phyloP scores from a whole-genome alignment of 2,329 filamentous ascomycete species.

The Ascochyta clinopodiicola region DNA sequence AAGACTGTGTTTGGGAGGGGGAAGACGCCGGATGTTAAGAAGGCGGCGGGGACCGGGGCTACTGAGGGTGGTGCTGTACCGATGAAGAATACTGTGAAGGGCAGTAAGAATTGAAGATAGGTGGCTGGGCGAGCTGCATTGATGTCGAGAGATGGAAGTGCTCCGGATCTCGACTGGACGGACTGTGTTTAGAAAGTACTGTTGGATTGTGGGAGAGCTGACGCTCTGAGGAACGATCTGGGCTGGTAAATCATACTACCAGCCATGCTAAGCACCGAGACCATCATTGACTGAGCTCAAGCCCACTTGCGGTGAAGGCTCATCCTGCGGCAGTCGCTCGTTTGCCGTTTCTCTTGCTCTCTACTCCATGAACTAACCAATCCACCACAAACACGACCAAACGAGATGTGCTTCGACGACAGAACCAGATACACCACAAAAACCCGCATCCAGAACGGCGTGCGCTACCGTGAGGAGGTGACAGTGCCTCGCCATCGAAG shows the following conservation, averaged over 20 bases:
- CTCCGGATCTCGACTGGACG: slow-evolving; percentile 4
- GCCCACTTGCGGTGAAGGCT: not conserved
- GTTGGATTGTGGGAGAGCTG: not conserved
- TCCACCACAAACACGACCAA: not conserved
- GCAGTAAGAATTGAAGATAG: not conserved
- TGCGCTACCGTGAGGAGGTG: slow-evolving; percentile 17
- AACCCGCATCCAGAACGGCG: slow-evolving; percentile 22
- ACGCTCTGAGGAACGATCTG: no score
- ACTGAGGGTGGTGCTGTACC: slow-evolving; percentile 40
- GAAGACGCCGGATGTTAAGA: slow-evolving; percentile 26
- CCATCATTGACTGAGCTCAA: not conserved
- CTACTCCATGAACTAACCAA: not conserved
- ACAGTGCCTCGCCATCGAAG: slow-evolving; percentile 17
- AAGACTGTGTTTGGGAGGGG: slow-evolving; percentile 48
- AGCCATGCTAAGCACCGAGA: not conserved
- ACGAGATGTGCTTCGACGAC: slow-evolving; percentile 36
- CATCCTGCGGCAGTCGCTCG: not conserved
- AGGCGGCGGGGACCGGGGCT: slow-evolving; percentile 43
- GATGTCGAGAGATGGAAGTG: slow-evolving; percentile 10
- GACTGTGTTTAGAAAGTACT: not conserved
- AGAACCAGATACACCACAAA: slow-evolving; percentile 25
- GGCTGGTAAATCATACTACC: no score
- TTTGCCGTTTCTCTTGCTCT: not conserved
- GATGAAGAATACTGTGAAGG: slow-evolving; percentile 20
- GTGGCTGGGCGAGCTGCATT: not conserved